Evolutionary conservation across 1,284 basidiomycete species (phyloP), one percentile per base, ranked within the genome.

Genomic region (Sanghuangporus weigelae): DNA sequence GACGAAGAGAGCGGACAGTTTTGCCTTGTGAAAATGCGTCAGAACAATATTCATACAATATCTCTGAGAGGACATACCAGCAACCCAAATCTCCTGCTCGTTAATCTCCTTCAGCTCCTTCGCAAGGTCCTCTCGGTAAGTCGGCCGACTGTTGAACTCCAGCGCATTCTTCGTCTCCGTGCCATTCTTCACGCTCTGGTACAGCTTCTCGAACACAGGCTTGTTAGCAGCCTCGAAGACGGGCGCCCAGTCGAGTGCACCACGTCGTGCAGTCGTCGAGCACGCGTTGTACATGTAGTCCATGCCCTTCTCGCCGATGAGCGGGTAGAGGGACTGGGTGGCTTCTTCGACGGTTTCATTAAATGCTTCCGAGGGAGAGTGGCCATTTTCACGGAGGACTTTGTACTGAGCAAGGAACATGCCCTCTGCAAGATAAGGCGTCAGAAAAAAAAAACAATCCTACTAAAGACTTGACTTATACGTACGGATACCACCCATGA

Each of bases 341-440:
- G 97, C 97, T 82, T 99, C 96, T 79, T 99, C 96, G 66, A 98
- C 95, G 68, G 97, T 99, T 84, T 99, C 96, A 81, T 99, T 99
- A 88, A 99, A 98, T 66, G 95, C 96, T 79, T 99, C 96, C 51
- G 96, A 98, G 65, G 96, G 97, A 16, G 87, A 83, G 86, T 99
- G 96, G 67, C 97, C 97, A 78, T 99, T 99, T 76, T 92, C 93
- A 74, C 96, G 94, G 74, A 99, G 93, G 67, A 98, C 92, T 82
- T 98, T 90, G 89, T 99, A 99, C 79, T 99, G 95, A 60, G 96
- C 96, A 73, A 95, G 85, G 92, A 99, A 99, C 76, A 99, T 89
- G 71, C 96, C 97, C 90, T 99, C 89, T 89, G 67, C 62, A 66
- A 66, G 62, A 21, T 59, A 65, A 53, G 59, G 63, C 57, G 63